Base-by-base conservation (phyloP, 2,329 filamentous ascomycete genomes). In the Sclerotinia nivalis region DNA sequence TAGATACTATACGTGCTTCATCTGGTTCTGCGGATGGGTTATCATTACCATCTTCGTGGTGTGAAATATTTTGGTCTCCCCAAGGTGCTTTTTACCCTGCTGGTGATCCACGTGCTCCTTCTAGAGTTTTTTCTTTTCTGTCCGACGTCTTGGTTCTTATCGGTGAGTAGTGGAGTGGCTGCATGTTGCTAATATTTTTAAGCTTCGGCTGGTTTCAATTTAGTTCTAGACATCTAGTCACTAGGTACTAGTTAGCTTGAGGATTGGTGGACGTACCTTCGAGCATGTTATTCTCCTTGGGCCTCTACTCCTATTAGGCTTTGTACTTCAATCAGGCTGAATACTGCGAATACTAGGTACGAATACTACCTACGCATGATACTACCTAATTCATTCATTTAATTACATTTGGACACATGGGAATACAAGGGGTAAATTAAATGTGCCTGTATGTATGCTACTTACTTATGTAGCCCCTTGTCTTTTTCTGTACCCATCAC, bases 101-200 rank as follows among this genome's bases (percentile, higher is more conserved):
- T 13, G 47, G 25, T 50, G 47, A 64, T 64, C 61, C 61, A 64
- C 61, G 61, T 64, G 61, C 61, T 52, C 31, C 40, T 47, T 61
- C 40, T 45, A 61, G 15, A 31, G 31, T 61, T 47, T 52, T 22
- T 25, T 52, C 7, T 52, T 6, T 22, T 49, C 47, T 49, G 58
- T 47, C 58, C 59, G 40, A 8, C 40, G 7, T 40, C 25, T 47
- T 47, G 40, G 40, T 61, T 61, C 31, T 54, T 54, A 52, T 65
- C 61, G 34, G 34, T 52, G 61, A 50, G 61, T 13, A 22, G 45
- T 50, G 60, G 60, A 50, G 59, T 47, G 43, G 25, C 58, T 45
- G 58, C 40, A 45, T 31, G 3, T 40, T 40, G 34, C 34, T 40
- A 58, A 40, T 4, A 13, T 25, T 34, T 40, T 34, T 40, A 59